phyloP scores from a whole-genome alignment of 169 alveolate species.

The Toxoplasma gondii region DNA sequence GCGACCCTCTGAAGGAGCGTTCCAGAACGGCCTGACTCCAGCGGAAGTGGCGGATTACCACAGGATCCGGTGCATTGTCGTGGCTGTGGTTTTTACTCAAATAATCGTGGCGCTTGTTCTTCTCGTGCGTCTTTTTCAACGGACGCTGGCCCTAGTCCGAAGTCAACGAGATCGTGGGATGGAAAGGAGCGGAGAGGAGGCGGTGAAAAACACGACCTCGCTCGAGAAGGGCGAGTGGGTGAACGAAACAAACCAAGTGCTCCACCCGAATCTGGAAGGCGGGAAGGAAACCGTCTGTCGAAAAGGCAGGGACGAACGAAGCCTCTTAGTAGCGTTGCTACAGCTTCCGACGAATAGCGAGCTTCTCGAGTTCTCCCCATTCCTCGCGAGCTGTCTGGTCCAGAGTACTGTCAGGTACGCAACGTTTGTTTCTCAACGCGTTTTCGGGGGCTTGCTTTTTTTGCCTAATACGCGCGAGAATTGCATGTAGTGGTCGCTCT shows the following conservation, averaged over 20 bases:
- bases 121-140: not conserved
- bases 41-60: not conserved
- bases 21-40: not conserved
- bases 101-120: not conserved
- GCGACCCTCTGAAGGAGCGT: not conserved
- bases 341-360: not conserved
- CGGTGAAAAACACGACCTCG: not conserved
- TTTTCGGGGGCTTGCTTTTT: too few species aligned
- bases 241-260: not conserved
- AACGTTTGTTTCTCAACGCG: not conserved
- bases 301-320: not conserved
- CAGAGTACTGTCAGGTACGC: slow-evolving; percentile 28
- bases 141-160: not conserved
- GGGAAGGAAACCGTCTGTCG: too few species aligned
- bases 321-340: not conserved
- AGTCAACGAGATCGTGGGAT: not conserved
- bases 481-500: too few species aligned
- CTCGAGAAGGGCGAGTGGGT: not conserved
- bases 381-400: not conserved
- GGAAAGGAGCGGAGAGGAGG: not conserved
- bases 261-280: not conserved
- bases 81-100: not conserved
- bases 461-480: too few species aligned
- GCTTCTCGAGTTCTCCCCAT: slow-evolving; percentile 2
- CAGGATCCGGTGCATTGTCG: not conserved